Conservation (phyloP, 1,139 yeast species). For the Taphrina pruni region DNA sequence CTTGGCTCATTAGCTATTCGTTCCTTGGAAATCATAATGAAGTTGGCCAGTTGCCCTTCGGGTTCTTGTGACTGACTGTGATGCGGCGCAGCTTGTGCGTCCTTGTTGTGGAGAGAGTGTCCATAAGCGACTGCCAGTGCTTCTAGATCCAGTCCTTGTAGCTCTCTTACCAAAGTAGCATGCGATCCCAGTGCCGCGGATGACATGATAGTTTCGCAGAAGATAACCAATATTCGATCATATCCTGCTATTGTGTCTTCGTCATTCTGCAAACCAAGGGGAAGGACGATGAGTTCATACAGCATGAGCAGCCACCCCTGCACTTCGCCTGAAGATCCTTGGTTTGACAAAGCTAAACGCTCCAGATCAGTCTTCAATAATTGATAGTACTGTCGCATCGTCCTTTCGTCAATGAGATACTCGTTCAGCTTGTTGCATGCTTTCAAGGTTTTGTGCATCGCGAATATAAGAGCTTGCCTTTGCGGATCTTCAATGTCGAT, state of each 20-base stretch:
- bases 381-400: neutral
- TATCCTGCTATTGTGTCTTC: neutral
- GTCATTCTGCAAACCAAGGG: neutral
- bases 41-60: slow-evolving; percentile 5
- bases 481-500: neutral
- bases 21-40: neutral
- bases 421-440: neutral
- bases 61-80: too few species aligned
- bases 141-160: neutral
- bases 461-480: neutral
- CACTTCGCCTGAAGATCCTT: neutral
- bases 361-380: neutral
- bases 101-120: too few species aligned
- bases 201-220: neutral
- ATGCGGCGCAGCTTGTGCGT: too few species aligned
- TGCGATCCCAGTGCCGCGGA: neutral
- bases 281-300: neutral
- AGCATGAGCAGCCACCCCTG: neutral
- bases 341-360: neutral
- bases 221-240: neutral
- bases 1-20: neutral
- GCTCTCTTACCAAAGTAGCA: neutral
- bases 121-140: neutral
- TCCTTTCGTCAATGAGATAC: neutral
- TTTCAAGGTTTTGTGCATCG: neutral